Evolutionary conservation across 2,329 filamentous ascomycete genomes (phyloP).

Genomic region (Colletotrichum tofieldiae): DNA sequence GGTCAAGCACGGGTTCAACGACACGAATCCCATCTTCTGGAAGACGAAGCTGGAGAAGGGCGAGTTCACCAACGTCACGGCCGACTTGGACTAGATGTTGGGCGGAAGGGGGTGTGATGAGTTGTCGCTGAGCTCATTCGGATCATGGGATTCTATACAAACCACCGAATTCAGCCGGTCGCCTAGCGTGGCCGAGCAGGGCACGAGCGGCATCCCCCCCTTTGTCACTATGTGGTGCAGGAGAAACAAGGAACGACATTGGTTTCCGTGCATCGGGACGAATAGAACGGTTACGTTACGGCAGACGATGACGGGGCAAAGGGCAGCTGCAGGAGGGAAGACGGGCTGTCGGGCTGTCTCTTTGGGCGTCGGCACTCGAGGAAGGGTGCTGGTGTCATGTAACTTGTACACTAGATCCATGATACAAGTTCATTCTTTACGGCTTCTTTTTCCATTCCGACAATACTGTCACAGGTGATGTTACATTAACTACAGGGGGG

Average conservation of each 20-base stretch:
- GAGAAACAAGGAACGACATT: conserved; percentile 15
- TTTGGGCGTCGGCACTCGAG: conserved; percentile 13
- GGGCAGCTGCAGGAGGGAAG: conserved; percentile 14
- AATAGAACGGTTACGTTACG: conserved; percentile 22
- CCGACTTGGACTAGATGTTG: conserved; percentile 72
- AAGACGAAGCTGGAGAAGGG: conserved; percentile 98
- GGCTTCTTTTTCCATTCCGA: not conserved
- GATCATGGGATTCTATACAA: not conserved
- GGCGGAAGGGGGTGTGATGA: conserved; percentile 23
- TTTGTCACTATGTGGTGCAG: conserved; percentile 8
- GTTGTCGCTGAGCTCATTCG: conserved; percentile 5
- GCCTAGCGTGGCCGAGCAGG: not conserved
- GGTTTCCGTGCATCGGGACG: conserved; percentile 9
- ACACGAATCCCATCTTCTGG: conserved; percentile 99
- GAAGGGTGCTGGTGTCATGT: conserved; percentile 32
- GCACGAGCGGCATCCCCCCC: not conserved
- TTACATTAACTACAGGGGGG: conserved; percentile 4
- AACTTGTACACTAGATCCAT: conserved; percentile 45
- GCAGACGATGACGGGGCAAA: conserved; percentile 8
- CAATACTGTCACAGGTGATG: conserved; percentile 9
- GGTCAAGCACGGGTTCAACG: conserved; percentile 98
- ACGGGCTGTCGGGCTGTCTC: conserved; percentile 13
- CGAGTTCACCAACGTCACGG: conserved; percentile 97
- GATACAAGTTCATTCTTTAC: conserved; percentile 42
- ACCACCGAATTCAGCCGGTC: not conserved